Base-by-base conservation (phyloP, 1,284 basidiomycete species). In the Naganishia liquefaciens region DNA sequence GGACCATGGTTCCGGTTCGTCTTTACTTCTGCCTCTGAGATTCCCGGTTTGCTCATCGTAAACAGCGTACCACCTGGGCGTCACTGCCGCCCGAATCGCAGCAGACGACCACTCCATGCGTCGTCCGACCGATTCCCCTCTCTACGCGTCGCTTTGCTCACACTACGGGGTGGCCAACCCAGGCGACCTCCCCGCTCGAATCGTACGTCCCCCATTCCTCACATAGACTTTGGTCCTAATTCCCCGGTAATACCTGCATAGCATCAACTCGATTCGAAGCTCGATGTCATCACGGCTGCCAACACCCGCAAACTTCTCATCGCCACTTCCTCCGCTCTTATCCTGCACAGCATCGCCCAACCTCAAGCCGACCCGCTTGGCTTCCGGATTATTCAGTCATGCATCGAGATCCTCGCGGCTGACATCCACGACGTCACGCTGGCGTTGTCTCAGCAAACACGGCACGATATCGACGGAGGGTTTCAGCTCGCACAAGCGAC, bases 231-330 rank as follows among this genome's bases (percentile, higher is more conserved):
- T 51, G 27, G 10, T 30, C 49, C 11, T 51, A 4, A 27, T 30
- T 37, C 33, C 6, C 33, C 33, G 7, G n/a, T n/a, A n/a, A n/a
- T n/a, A 27, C 3, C 6, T 37, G 19, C 10, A 25, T 61, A 75
- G 71, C 72, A 76, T 58, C 70, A 71, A 28, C 70, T 76, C 43
- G 71, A 75, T 63, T 5, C 67, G 0, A 43, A 55, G 0, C 66
- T 72, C 5, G 60, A 65, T n/a, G 67, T 72, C 1, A 65, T 71
- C 15, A 68, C 71, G 40, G 70, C 73, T 10, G 68, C 68, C 33
- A 76, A 76, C 62, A 75, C 82, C 4, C 83, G 87, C 62, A 88
- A 91, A 80, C 87, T 88, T 71, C 84, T 89, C 1, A 81, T 91
- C 5, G 88, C 88, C 1, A 82, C 83, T 28, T 84, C 90, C 19